Base-by-base conservation (phyloP, 768 basidiomycete species). In the Kwoniella dejecticola region DNA sequence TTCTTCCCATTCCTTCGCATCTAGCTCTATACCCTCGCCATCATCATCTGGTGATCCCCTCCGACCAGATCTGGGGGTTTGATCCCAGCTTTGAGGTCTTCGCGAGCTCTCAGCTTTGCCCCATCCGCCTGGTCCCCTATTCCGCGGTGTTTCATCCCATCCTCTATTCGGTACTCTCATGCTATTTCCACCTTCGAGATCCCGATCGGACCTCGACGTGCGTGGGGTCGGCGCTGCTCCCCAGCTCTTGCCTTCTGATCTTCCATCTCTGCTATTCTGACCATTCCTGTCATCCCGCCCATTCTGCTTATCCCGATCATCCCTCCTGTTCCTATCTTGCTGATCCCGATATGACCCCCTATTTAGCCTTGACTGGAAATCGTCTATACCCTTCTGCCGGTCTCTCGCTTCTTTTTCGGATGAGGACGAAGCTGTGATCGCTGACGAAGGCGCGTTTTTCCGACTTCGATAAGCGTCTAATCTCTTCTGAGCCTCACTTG, bases 1-100 rank as follows among this genome's bases (percentile, higher is more conserved):
- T 71, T 97, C 95, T 78, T 97, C 96, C 96, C 95, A 99, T 72
- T 96, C 95, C 50, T 89, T 83, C 44, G 84, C 83, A 74, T 93
- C 89, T 27, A 94, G 78, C 10, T 66, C 59, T 38, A 74, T 27
- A 15, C 64, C 71, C 33, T 36, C 7, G 4, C 70, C 63, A 10
- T 71, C 73, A 5, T 54, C 68, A 44, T 67, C 68, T 1, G 67
- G 65, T 13, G 66, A 68, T 4, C 57, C 44, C 4, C 61, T 45
- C 23, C 68, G 53, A 11, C 52, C 61, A 2, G 66, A 63, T 5
- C 71, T 52, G 10, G 77, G 77, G 12, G 77, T 79, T 55, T 77
- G 62, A 44, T 79, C 77, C 77, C 77, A 79, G 4, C 24, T 47
- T 21, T 67, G 64, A 29, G 49, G 53, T 26, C 62, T 41, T 52